Evolutionary conservation across 2,329 filamentous ascomycete genomes (phyloP).

Genomic region (Acrocalymma vagum): DNA sequence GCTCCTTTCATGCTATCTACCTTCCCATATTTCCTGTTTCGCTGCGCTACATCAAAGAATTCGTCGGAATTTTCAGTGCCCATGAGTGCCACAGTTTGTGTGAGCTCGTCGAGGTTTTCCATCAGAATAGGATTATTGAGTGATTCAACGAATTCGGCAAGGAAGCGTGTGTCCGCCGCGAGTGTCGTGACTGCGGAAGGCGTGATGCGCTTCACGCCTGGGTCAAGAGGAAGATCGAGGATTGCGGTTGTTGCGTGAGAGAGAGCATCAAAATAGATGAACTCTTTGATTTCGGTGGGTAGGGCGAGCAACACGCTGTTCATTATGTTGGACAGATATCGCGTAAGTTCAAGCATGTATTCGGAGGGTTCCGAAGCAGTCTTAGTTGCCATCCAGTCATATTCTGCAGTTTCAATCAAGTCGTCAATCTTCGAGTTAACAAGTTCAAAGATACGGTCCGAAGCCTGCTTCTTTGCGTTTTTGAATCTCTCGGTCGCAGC

Average conservation of each 20-base stretch:
- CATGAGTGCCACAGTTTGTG: conserved; percentile 91
- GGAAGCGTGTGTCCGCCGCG: conserved; percentile 82
- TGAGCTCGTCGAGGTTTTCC: conserved; percentile 89
- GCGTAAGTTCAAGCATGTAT: conserved; percentile 95
- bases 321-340: conserved; percentile 96
- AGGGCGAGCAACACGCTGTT: conserved; percentile 89
- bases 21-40: conserved; percentile 92
- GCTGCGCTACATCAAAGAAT: conserved; percentile 89
- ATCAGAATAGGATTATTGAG: conserved; percentile 88
- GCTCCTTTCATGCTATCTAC: conserved; percentile 93
- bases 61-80: conserved; percentile 90
- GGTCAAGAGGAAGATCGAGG: conserved; percentile 78
- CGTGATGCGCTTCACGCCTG: conserved; percentile 85
- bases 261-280: conserved; percentile 97
- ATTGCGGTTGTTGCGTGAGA: conserved; percentile 90
- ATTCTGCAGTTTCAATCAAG: conserved; percentile 94
- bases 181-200: conserved; percentile 83
- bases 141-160: conserved; percentile 85
- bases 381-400: conserved; percentile 79
- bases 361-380: conserved; percentile 79
- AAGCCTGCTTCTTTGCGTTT: conserved; percentile 91
- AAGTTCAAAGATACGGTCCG: conserved; percentile 97
- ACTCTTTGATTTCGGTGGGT: conserved; percentile 94
- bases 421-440: conserved; percentile 99
- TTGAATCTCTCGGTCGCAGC: conserved; percentile 87